A percentile compares a stretch with the other conserved stretches of the same genome.
Conservation (phyloP, 768 basidiomycete genomes). For the Clitopilus hobsonii region DNA sequence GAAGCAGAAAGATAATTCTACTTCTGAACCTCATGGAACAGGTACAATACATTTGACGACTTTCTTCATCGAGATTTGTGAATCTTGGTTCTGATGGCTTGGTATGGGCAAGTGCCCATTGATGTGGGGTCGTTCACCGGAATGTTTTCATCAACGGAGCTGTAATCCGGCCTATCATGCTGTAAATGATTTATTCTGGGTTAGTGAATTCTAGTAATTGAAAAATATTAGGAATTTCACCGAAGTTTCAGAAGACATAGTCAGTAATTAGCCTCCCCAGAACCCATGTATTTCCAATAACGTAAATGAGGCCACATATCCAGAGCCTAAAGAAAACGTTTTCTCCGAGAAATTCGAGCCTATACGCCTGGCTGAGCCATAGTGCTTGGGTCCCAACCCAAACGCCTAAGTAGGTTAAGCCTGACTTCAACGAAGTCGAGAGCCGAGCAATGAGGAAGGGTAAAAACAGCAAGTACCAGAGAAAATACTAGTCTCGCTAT, state of each 20-base stretch:
- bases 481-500: constrained; percentile 68
- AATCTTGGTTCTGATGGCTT: background rate
- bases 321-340: constrained; percentile 75
- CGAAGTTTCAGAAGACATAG: background rate
- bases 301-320: constrained; percentile 70
- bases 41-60: background rate
- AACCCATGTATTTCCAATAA: constrained; percentile 78
- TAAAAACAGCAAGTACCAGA: constrained; percentile 91
- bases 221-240: background rate
- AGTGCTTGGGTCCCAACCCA: constrained; percentile 82
- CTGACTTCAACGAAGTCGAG: constrained; percentile 39
- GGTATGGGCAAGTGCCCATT: background rate
- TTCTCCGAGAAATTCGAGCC: constrained; percentile 81
- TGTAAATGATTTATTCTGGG: background rate
- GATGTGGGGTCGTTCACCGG: background rate
- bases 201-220: background rate
- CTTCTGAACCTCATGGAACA: background rate
- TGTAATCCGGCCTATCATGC: background rate
- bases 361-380: constrained; percentile 91
- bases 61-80: background rate
- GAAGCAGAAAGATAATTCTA: background rate
- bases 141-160: background rate
- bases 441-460: constrained; percentile 76
- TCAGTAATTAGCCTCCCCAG: constrained; percentile 55
- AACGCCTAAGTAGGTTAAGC: constrained; percentile 36